These are phyloP conservation scores for Hanseniaspora sp. DNA, from an alignment of 1,139 yeast species.

Conservation along the genomic window DNA sequence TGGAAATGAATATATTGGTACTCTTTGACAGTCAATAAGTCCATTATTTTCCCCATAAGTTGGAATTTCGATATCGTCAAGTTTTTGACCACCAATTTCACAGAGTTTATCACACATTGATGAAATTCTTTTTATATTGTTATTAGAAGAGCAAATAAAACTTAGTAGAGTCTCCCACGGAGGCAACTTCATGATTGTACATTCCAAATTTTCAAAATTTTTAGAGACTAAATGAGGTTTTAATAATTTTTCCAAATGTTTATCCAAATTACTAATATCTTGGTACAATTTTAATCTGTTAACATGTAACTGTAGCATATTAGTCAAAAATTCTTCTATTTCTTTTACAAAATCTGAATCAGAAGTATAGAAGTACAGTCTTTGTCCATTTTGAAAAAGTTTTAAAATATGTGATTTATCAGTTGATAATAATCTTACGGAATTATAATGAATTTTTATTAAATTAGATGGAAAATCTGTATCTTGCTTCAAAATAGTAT, in stretches of 20 bases:
- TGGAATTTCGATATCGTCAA: conserved; percentile 39
- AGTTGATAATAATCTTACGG: neutral
- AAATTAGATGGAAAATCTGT: neutral
- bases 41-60: neutral
- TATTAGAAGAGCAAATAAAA: conserved; percentile 91
- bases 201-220: conserved; percentile 70
- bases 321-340: conserved; percentile 1
- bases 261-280: conserved; percentile 43
- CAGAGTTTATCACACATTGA: conserved; percentile 84
- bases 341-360: neutral
- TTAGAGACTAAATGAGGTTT: conserved; percentile 31
- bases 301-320: conserved; percentile 5
- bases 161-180: conserved; percentile 93
- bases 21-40: neutral
- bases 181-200: conserved; percentile 42
- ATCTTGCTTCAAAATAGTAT: neutral
- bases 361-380: neutral
- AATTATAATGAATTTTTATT: conserved; percentile 11
- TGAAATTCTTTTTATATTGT: conserved; percentile 85
- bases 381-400: conserved; percentile 1
- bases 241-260: conserved; percentile 41
- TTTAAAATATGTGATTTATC: conserved; percentile 1
- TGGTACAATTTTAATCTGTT: conserved; percentile 2
- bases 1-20: conserved; percentile 53
- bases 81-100: conserved; percentile 52